Conservation (phyloP, 257 asterid species). For the Nicotiana otophora region DNA sequence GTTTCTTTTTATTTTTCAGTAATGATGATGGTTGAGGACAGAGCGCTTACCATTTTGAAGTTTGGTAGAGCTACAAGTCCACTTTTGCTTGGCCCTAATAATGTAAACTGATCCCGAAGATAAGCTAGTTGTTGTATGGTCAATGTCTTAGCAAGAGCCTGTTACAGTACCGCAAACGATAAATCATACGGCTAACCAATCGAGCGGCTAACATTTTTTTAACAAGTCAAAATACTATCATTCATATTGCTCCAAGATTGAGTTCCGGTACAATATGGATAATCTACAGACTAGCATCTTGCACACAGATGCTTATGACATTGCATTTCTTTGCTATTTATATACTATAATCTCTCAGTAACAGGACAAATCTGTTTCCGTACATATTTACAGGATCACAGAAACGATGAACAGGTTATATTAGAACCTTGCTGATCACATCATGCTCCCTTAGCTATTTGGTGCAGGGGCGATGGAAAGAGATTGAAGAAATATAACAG, state of each 20-base stretch:
- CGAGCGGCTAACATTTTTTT: background rate
- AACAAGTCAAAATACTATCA: background rate
- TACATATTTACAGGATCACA: background rate
- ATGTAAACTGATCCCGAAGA: constrained; percentile 80
- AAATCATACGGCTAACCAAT: background rate
- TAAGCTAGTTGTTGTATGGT: constrained; percentile 70
- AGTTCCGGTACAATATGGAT: background rate
- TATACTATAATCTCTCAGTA: background rate
- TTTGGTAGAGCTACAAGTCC: constrained; percentile 70
- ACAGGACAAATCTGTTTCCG: background rate
- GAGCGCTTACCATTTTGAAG: constrained; percentile 53
- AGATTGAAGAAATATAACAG: background rate
- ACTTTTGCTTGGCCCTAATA: constrained; percentile 78
- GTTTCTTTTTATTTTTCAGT: background rate
- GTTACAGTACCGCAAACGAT: constrained; percentile 4
- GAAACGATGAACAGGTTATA: background rate
- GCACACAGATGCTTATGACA: background rate
- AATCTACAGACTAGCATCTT: no score
- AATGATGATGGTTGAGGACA: background rate
- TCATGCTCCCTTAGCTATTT: background rate
- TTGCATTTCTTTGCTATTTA: background rate
- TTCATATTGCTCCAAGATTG: background rate
- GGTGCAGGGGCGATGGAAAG: background rate
- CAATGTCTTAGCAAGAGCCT: constrained; percentile 94
- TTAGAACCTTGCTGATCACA: background rate